Conservation (phyloP, 1,139 yeast species). For the Debaryomyces fabryi region DNA sequence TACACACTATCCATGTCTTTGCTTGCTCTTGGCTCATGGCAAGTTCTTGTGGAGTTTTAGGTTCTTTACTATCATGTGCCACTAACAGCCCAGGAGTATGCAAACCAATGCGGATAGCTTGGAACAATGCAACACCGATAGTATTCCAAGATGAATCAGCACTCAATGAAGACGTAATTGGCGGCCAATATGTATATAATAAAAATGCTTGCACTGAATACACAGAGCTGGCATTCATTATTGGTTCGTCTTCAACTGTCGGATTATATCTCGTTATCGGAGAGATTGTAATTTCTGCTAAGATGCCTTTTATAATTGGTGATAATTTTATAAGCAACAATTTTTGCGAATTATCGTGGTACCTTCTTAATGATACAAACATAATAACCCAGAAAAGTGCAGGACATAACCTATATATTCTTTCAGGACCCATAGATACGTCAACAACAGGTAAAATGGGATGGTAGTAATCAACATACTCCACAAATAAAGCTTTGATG, state of each 20-base stretch:
- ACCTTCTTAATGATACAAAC: constrained; percentile 75
- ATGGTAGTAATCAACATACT: constrained; percentile 76
- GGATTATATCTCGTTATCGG: constrained; percentile 87
- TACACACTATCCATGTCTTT: constrained; percentile 92
- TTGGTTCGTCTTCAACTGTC: constrained; percentile 72
- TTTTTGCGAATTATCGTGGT: constrained; percentile 40
- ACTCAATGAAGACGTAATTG: constrained; percentile 86
- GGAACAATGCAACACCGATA: constrained; percentile 87
- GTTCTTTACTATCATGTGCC: constrained; percentile 16
- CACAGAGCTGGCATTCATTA: constrained; percentile 87
- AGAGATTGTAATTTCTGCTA: constrained; percentile 86
- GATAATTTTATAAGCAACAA: constrained; percentile 56
- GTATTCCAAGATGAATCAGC: constrained; percentile 97
- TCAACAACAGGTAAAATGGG: constrained; percentile 88
- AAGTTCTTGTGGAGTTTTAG: constrained; percentile 30
- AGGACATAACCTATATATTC: constrained; percentile 77
- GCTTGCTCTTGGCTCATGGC: constrained; percentile 71
- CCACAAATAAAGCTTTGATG: constrained; percentile 66
- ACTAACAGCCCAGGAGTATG: constrained; percentile 52
- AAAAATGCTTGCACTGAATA: constrained; percentile 92
- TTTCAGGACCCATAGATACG: constrained; percentile 76
- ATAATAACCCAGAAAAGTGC: constrained; percentile 93
- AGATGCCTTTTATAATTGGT: constrained; percentile 69
- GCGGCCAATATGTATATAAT: constrained; percentile 93
- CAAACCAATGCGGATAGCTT: constrained; percentile 87